Base-by-base conservation (phyloP, 768 basidiomycete species). In the Lentinula sp. region DNA sequence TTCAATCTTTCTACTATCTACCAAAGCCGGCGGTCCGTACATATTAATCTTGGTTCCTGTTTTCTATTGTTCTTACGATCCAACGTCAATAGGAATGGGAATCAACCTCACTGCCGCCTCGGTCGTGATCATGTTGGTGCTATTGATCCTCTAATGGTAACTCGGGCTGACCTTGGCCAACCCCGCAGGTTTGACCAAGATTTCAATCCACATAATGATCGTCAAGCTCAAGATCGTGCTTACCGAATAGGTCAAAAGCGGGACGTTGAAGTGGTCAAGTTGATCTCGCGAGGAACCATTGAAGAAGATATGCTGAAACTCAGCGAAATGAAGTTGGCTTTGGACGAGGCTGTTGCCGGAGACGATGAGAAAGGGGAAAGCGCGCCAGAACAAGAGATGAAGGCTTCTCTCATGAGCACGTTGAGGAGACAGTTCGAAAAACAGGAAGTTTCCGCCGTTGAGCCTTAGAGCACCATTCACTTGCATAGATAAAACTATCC, bases 141-240 rank as follows among this genome's bases (percentile, higher is more conserved):
- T 52, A 59, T 52, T 36, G 15, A 15, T 42, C 59, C 28, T 51
- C n/a, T 20, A 48, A 48, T 46, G 41, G 43, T 6, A 36, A 23
- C 45, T 59, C 36, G 53, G 18, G 45, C 32, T 41, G 46, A 28
- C 45, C 28, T 39, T 54, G 12, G 16, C n/a, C 35, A 45, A 41
- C 39, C 41, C 61, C 46, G 33, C 61, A 91, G 89, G 85, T 97
- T 95, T 70, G 96, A 99, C 70, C 95, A 96, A 70, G 96, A 98
- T 71, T 99, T 98, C 75, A 98, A 98, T 71, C 92, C 92, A 3
- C 92, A 94, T 75, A 99, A 99, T 71, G 97, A 98, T 74, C 86
- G 90, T 63, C 97, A 99, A 75, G 97, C 97, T 0, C 94, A 96
- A 62, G 97, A 99, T 73, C 87, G 97, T 37, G 95, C 95, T 28